These are phyloP conservation scores for Jaltomata sinuosa DNA, from an alignment of 257 asterid genomes.

Conservation along the genomic window DNA sequence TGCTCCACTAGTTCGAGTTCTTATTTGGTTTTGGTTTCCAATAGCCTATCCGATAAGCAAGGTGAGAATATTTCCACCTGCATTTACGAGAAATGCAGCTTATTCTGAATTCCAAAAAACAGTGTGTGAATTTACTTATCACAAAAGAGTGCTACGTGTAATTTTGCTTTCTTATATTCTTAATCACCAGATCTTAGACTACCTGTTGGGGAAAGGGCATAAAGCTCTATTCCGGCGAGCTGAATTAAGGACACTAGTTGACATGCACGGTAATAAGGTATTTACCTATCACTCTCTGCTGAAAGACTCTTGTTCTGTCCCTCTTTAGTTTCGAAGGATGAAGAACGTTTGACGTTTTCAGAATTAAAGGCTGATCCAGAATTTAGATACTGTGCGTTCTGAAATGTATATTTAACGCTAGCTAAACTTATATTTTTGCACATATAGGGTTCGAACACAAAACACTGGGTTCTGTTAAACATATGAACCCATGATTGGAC, in stretches of 20 bases:
- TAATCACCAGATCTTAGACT: slow-evolving; percentile 46
- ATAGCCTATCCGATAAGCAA: slow-evolving; percentile 69
- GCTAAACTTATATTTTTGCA: too few species aligned
- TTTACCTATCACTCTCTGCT: neutral
- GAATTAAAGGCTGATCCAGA: neutral
- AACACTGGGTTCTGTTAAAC: too few species aligned
- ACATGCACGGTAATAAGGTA: slow-evolving; percentile 78
- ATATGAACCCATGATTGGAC: too few species aligned
- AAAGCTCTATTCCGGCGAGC: slow-evolving; percentile 60
- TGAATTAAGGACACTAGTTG: slow-evolving; percentile 63
- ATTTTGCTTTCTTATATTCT: neutral
- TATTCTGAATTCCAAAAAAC: neutral
- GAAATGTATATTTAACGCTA: too few species aligned
- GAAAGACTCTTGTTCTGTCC: neutral
- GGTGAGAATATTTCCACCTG: slow-evolving; percentile 9
- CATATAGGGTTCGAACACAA: too few species aligned
- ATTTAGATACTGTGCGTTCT: neutral
- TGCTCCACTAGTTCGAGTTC: slow-evolving; percentile 40
- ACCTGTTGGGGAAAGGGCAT: slow-evolving; percentile 55
- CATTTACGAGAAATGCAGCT: neutral
- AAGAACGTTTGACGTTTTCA: neutral
- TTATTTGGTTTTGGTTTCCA: slow-evolving; percentile 52
- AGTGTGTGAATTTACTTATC: neutral
- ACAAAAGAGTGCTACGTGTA: neutral
- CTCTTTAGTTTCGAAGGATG: neutral